A percentile compares a stretch with the other conserved stretches of the same genome.
Evolutionary conservation across 2,329 filamentous ascomycete species (phyloP).

Genomic region (Neonectria neomacrospora): DNA sequence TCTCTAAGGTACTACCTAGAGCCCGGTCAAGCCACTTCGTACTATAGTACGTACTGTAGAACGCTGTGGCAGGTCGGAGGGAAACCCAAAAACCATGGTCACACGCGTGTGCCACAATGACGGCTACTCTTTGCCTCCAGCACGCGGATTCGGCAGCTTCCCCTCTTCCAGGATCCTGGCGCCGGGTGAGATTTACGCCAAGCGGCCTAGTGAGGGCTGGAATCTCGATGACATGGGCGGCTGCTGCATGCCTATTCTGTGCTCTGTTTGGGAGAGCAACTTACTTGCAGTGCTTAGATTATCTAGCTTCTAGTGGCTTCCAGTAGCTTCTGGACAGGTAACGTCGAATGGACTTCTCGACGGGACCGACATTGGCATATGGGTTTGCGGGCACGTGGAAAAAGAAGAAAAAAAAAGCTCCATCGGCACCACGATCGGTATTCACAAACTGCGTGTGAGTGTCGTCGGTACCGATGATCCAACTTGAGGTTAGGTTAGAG

Average conservation of each 20-base stretch:
- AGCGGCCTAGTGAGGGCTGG: not conserved
- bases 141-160: not conserved
- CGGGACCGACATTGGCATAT: too few species aligned
- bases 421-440: not conserved
- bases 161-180: not conserved
- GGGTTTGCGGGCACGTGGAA: too few species aligned
- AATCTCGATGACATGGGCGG: conserved; percentile 12
- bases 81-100: conserved; percentile 35
- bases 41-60: conserved; percentile 33
- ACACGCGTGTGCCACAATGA: conserved; percentile 35
- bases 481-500: not conserved
- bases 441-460: not conserved
- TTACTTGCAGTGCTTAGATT: not conserved
- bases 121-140: conserved; percentile 25
- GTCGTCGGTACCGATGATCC: not conserved
- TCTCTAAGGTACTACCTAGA: too few species aligned
- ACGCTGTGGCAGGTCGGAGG: conserved; percentile 12
- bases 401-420: too few species aligned
- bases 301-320: not conserved
- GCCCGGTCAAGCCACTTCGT: not conserved
- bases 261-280: not conserved
- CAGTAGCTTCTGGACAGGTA: not conserved
- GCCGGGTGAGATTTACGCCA: not conserved
- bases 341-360: not conserved
- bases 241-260: not conserved